Evolutionary conservation across 495 filamentous ascomycete species (phyloP).

Genomic region (Hypoxylon lienhwacheense): DNA sequence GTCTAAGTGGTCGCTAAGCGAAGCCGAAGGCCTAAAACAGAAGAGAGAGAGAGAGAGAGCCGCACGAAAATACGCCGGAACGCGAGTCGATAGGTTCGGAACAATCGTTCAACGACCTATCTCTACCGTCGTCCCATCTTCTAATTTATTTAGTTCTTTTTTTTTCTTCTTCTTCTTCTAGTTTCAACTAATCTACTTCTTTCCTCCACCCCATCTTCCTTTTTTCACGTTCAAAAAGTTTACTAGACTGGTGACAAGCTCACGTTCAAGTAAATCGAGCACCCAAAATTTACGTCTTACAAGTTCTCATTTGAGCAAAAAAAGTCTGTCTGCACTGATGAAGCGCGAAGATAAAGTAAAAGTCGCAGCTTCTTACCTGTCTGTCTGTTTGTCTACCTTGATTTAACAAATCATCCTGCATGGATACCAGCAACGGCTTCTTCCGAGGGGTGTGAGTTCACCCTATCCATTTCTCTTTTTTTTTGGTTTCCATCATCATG

Average conservation of each 20-base stretch:
- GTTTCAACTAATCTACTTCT: background rate
- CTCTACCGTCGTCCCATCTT: too few relatives aligned
- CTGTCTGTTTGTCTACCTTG: too few relatives aligned
- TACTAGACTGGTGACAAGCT: too few relatives aligned
- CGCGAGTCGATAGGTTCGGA: too few relatives aligned
- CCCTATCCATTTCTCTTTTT: background rate
- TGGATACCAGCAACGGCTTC: constrained; percentile 5
- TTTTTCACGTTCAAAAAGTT: background rate
- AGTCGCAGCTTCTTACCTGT: background rate
- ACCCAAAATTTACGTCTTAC: too few relatives aligned
- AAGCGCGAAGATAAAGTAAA: background rate
- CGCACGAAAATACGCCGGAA: constrained; percentile 35
- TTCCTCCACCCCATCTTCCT: background rate
- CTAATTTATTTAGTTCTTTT: background rate
- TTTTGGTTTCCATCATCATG: constrained; percentile 4
- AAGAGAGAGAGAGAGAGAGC: constrained; percentile 3
- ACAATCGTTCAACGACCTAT: too few relatives aligned
- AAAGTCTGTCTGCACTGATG: background rate
- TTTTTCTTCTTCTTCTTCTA: background rate
- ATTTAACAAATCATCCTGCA: constrained; percentile 6
- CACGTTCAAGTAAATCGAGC: background rate
- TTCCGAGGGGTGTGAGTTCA: background rate
- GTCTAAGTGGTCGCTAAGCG: constrained; percentile 24
- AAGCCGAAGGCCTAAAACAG: too few relatives aligned
- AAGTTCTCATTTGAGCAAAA: too few relatives aligned